phyloP scores from a whole-genome alignment of 805 yeast species.

The Myxozyma neotropica region DNA sequence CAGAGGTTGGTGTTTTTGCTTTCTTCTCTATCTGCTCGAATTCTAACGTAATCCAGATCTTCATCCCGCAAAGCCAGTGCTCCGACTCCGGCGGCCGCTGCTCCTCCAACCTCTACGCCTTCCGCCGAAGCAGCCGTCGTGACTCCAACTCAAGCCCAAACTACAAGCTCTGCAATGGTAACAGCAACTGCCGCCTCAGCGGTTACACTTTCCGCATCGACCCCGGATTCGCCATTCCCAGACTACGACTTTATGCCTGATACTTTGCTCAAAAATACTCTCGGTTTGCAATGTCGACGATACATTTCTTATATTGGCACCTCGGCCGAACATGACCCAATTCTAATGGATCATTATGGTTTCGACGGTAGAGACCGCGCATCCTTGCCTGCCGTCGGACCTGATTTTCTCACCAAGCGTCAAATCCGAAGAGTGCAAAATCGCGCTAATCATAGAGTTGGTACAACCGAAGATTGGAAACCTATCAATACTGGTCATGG shows the following conservation, averaged over 20 bases:
- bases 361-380: conserved; percentile 34
- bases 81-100: not conserved
- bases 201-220: conserved; percentile 7
- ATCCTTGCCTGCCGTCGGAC: conserved; percentile 26
- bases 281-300: conserved; percentile 38
- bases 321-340: conserved; percentile 37
- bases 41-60: conserved; percentile 14
- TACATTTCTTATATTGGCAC: conserved; percentile 38
- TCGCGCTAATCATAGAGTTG: conserved; percentile 1
- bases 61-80: conserved; percentile 18
- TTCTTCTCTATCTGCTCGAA: too few species aligned
- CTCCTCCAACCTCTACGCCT: not conserved
- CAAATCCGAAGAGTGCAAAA: conserved; percentile 29
- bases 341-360: conserved; percentile 36
- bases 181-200: not conserved
- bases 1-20: conserved; percentile 7
- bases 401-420: conserved; percentile 26
- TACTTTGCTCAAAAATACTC: conserved; percentile 37
- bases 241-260: conserved; percentile 38
- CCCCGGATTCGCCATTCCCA: conserved; percentile 37
- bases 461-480: not conserved
- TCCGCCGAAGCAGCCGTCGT: not conserved
- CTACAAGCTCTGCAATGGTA: not conserved
- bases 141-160: conserved; percentile 1
- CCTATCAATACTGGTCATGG: conserved; percentile 10